phyloP scores from a whole-genome alignment of 2,329 filamentous ascomycete species.

The Dendrostoma leiphaemia region DNA sequence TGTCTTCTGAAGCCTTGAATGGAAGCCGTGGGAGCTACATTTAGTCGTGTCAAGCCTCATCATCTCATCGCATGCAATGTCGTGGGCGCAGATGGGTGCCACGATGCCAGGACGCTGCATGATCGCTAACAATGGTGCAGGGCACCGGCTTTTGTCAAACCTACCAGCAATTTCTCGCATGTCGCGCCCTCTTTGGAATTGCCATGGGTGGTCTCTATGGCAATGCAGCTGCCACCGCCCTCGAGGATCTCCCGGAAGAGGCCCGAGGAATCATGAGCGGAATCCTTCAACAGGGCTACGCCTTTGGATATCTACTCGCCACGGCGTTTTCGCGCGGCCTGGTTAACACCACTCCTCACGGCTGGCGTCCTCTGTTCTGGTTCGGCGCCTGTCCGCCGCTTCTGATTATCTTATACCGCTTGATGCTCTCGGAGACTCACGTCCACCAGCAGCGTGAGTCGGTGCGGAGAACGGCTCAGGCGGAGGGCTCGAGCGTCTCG shows the following conservation, averaged over 20 bases:
- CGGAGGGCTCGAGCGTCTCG: constrained; percentile 45
- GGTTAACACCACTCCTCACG: constrained; percentile 73
- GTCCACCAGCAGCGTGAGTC: constrained; percentile 66
- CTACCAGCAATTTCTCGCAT: constrained; percentile 70
- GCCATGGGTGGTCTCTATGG: constrained; percentile 83
- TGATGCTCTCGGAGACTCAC: constrained; percentile 76
- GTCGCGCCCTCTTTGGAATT: constrained; percentile 72
- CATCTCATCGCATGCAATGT: no score
- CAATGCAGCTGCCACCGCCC: constrained; percentile 74
- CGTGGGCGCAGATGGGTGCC: no score
- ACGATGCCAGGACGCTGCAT: no score
- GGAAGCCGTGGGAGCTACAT: background rate
- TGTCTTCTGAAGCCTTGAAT: background rate
- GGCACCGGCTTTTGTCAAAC: constrained; percentile 68
- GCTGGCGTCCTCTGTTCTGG: constrained; percentile 86
- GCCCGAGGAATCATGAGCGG: constrained; percentile 73
- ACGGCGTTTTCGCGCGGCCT: constrained; percentile 63
- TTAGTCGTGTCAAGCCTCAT: no score
- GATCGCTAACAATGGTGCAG: constrained; percentile 27
- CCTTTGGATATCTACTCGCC: constrained; percentile 61
- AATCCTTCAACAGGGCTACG: constrained; percentile 73
- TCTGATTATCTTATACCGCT: constrained; percentile 75
- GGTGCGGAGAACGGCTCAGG: constrained; percentile 43
- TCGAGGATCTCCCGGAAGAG: constrained; percentile 69
- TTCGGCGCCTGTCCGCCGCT: constrained; percentile 80